A percentile compares a stretch with the other conserved stretches of the same genome.
Evolutionary conservation across 805 yeast species (phyloP).

Genomic region (Ogataea pini): DNA sequence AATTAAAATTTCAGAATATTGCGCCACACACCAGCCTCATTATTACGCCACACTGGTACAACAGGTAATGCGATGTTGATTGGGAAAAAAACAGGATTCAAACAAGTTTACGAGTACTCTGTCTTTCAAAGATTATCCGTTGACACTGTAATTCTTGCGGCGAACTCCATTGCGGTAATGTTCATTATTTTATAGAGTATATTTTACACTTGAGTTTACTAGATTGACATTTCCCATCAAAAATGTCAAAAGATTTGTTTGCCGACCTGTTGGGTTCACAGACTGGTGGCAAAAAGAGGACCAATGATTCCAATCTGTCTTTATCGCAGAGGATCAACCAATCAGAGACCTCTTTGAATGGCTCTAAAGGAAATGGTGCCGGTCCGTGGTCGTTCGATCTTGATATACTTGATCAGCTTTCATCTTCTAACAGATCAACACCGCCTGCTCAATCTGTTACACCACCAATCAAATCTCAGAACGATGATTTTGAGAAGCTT

Average conservation of each 20-base stretch:
- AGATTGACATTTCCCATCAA: not conserved
- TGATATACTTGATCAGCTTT: conserved; percentile 37
- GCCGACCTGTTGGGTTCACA: conserved; percentile 40
- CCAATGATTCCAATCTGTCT: conserved; percentile 30
- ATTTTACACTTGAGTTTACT: not conserved
- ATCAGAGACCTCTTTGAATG: conserved; percentile 10
- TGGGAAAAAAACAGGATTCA: not conserved
- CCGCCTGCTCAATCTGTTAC: conserved; percentile 4
- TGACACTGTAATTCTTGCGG: no score
- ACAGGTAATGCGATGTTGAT: not conserved
- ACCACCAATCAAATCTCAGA: not conserved
- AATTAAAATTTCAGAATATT: not conserved
- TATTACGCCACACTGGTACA: not conserved
- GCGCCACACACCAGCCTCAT: conserved; percentile 1
- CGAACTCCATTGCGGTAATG: not conserved
- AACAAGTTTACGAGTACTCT: no score
- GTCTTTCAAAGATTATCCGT: no score
- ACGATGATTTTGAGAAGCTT: conserved; percentile 22
- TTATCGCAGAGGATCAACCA: conserved; percentile 38
- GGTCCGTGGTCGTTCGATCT: conserved; percentile 37
- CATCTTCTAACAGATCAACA: conserved; percentile 11
- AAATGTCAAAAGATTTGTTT: conserved; percentile 42
- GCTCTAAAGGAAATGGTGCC: conserved; percentile 11
- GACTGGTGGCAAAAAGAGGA: conserved; percentile 29
- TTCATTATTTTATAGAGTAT: not conserved